phyloP scores from a whole-genome alignment of 371 early-diverging fungal species.

The Mortierella sp. region DNA sequence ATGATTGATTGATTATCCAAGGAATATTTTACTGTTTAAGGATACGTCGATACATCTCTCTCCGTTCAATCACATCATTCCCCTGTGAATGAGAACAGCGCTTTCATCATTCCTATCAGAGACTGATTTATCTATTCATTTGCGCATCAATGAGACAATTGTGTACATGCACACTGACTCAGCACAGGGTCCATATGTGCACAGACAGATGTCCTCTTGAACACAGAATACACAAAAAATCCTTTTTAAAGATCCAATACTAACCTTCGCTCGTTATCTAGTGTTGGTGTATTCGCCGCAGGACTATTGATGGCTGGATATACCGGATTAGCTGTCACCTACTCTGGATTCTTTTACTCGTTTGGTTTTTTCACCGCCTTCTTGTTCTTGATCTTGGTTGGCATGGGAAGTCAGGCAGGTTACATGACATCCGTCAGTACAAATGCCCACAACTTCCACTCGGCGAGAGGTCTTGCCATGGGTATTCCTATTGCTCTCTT shows the following conservation, averaged over 20 bases:
- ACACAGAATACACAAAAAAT: neutral
- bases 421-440: conserved; percentile 74
- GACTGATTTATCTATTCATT: no score
- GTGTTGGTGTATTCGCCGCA: conserved; percentile 57
- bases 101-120: no score
- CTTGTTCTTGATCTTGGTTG: conserved; percentile 66
- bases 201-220: neutral
- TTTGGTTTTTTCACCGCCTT: conserved; percentile 60
- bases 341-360: conserved; percentile 42
- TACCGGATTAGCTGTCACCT: conserved; percentile 52
- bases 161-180: neutral
- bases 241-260: neutral
- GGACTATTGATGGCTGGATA: conserved; percentile 58
- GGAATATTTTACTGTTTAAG: neutral
- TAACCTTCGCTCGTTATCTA: conserved; percentile 9
- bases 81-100: neutral
- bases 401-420: conserved; percentile 71
- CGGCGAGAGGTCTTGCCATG: conserved; percentile 72
- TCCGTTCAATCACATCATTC: conserved; percentile 4
- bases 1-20: conserved; percentile 16
- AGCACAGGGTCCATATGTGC: neutral
- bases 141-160: neutral
- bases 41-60: neutral
- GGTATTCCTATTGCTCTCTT: conserved; percentile 73
- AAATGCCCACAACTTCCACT: conserved; percentile 70